phyloP scores from a whole-genome alignment of 805 yeast species.

The Hanseniaspora osmophila region DNA sequence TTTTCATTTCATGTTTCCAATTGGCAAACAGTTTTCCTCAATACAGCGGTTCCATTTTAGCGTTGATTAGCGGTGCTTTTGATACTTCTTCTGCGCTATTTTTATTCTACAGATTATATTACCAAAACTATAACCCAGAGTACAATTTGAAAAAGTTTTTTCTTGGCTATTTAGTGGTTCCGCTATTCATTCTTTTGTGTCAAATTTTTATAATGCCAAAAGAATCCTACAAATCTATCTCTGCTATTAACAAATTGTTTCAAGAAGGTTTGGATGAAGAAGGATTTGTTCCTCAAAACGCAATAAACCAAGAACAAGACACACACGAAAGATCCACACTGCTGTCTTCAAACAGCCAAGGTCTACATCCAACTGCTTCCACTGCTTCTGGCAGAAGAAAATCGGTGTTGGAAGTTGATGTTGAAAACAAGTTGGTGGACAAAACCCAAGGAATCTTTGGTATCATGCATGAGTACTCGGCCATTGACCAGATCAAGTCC shows the following conservation, averaged over 20 bases:
- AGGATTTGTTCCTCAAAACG: slow-evolving; percentile 34
- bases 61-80: slow-evolving; percentile 83
- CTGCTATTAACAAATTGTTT: slow-evolving; percentile 46
- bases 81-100: slow-evolving; percentile 88
- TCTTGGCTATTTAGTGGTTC: slow-evolving; percentile 53
- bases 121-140: slow-evolving; percentile 25
- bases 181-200: slow-evolving; percentile 59
- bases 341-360: slow-evolving; percentile 10
- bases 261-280: slow-evolving; percentile 65
- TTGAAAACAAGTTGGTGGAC: slow-evolving; percentile 38
- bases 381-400: slow-evolving; percentile 25
- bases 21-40: slow-evolving; percentile 77
- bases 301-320: slow-evolving; percentile 31
- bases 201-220: slow-evolving; percentile 72
- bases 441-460: slow-evolving; percentile 62
- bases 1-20: slow-evolving; percentile 80
- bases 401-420: slow-evolving; percentile 52
- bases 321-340: slow-evolving; percentile 25
- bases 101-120: slow-evolving; percentile 53
- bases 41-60: slow-evolving; percentile 67
- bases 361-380: slow-evolving; percentile 9
- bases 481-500: slow-evolving; percentile 32
- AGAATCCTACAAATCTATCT: slow-evolving; percentile 41
- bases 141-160: slow-evolving; percentile 45
- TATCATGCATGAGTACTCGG: slow-evolving; percentile 50